Percentiles rank a stretch among this genome's conserved stretches.
phyloP scores from a whole-genome alignment of 805 yeast species.

The Candida dendrica region DNA sequence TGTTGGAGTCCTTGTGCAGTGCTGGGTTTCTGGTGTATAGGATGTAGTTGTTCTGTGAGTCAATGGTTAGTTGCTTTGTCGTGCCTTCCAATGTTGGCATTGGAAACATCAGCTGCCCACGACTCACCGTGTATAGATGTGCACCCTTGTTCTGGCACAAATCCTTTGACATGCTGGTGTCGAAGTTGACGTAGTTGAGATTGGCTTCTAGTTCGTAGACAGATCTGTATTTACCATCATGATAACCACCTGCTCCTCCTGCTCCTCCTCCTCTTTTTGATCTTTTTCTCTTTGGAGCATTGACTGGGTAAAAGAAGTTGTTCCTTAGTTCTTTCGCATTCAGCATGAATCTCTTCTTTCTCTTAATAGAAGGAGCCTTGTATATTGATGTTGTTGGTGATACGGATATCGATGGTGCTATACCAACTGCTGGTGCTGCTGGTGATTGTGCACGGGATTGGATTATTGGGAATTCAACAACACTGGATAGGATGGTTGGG shows the following conservation, averaged over 20 bases:
- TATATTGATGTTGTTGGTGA: conserved; percentile 1
- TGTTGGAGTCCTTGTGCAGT: conserved; percentile 11
- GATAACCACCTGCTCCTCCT: too few species aligned
- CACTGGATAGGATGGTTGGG: conserved; percentile 14
- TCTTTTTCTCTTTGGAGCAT: conserved; percentile 15
- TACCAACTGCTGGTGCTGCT: too few species aligned
- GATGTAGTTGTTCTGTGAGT: conserved; percentile 19
- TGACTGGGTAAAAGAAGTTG: conserved; percentile 17
- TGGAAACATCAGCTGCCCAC: conserved; percentile 6
- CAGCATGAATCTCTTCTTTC: conserved; percentile 16
- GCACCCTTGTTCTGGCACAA: conserved; percentile 14
- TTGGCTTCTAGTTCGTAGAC: conserved; percentile 14
- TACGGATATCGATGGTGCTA: too few species aligned
- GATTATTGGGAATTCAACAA: background rate
- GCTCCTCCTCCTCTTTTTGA: conserved; percentile 15
- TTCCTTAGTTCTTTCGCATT: conserved; percentile 12
- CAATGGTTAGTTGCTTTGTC: conserved; percentile 16
- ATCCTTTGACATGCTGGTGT: conserved; percentile 16
- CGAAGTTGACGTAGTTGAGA: conserved; percentile 16
- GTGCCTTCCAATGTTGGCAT: conserved; percentile 8
- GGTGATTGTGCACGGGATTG: too few species aligned
- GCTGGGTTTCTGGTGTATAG: conserved; percentile 19
- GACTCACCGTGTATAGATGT: conserved; percentile 5
- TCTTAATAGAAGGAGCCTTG: conserved; percentile 7
- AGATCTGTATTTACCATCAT: conserved; percentile 17